phyloP scores from a whole-genome alignment of 495 filamentous ascomycete genomes.

The Tuber magnatum region DNA sequence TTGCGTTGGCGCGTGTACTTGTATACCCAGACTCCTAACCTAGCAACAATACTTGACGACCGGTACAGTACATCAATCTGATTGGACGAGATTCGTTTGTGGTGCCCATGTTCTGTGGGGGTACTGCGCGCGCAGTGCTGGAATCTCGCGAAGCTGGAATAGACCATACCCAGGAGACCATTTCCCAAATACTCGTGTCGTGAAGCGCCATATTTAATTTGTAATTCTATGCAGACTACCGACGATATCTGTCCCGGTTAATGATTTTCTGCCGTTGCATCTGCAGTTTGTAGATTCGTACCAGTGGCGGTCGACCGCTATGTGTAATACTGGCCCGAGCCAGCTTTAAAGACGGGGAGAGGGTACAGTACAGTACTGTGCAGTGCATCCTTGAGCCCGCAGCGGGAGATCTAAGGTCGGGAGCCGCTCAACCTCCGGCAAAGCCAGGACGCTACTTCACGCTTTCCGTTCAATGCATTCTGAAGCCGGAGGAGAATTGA shows the following conservation, averaged over 20 bases:
- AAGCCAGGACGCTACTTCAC: neutral
- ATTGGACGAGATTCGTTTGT: no score
- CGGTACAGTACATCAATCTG: neutral
- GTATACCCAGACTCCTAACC: neutral
- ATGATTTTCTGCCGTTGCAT: neutral
- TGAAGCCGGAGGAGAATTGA: no score
- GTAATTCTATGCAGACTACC: neutral
- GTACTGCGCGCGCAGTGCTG: no score
- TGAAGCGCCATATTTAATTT: neutral
- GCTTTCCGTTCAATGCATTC: no score
- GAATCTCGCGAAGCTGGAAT: no score
- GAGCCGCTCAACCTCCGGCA: neutral
- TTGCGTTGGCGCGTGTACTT: neutral
- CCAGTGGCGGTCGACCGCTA: neutral
- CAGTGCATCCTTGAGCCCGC: neutral
- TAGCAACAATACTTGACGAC: neutral
- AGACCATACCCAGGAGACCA: neutral
- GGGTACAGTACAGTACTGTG: no score
- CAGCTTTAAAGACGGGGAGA: neutral
- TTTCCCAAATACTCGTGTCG: neutral
- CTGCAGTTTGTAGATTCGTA: neutral
- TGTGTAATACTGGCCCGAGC: no score
- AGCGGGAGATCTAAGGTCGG: neutral
- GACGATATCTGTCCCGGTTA: neutral
- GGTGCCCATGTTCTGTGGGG: no score